Evolutionary conservation across 2,329 filamentous ascomycete genomes (phyloP), one percentile per base, ranked within the genome.

Genomic region (Furcasterigmium furcatum): DNA sequence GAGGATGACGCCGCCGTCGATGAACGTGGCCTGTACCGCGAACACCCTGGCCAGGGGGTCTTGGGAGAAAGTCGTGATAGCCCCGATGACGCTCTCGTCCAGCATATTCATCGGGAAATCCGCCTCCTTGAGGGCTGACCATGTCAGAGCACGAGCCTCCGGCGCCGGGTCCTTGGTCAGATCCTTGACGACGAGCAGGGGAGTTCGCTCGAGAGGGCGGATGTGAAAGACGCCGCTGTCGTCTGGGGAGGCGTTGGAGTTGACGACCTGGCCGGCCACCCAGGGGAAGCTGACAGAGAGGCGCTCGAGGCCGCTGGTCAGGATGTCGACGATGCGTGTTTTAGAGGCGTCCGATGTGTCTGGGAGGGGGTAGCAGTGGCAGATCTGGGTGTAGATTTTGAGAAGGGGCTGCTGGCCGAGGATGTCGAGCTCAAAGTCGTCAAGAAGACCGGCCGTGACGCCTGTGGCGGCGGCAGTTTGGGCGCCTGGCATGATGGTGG

Each of bases 51-150:
- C 10, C 0, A 45, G 25, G 12, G 40, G 42, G 5, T 46, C 45
- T n/a, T 42, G 27, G 1, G 45, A 38, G 0, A 54, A 43, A 2
- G 52, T 54, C 12, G 41, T 41, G 19, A 45, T 39, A 12, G 50
- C 44, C 2, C 67, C 66, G 45, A 77, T 52, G 7, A 65, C 30
- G 16, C 55, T 53, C 51, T 75, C 74, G 39, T 76, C 68, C 5
- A 81, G 60, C 68, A 79, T 71, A 24, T 53, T 53, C 45, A 76
- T 65, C 0, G 77, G 75, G 25, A 71, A 79, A 1, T 59, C 51
- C 1, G 66, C 63, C 9, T 55, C 41, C 29, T 58, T 53, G 16
- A 79, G 53, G 0, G 51, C 54, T 3, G 66, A 55, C 58, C 75
- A 67, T 0, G 63, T 65, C 1, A 70, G 64, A 4, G 63, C 53